Evolutionary conservation across 768 basidiomycete species (phyloP).

Genomic region (Chalciporus piperatus): DNA sequence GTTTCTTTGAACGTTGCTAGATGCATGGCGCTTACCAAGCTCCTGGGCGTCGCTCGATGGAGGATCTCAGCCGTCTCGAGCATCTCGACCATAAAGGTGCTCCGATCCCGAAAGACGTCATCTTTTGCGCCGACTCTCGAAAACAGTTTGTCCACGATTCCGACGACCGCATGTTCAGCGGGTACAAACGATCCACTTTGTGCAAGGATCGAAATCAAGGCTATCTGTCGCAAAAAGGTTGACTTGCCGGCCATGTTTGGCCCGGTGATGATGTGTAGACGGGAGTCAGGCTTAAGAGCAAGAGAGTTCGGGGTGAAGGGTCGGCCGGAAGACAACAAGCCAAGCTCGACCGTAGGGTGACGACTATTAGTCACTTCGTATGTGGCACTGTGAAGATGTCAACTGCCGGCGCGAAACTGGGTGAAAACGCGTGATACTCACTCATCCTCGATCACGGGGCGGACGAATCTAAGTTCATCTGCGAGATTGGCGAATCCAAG

Average conservation of each 20-base stretch:
- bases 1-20: neutral
- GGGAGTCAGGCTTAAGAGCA: constrained; percentile 53
- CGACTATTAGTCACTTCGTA: constrained; percentile 78
- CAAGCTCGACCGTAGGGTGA: constrained; percentile 91
- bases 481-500: constrained; percentile 82
- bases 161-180: constrained; percentile 74
- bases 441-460: constrained; percentile 70
- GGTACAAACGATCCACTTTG: constrained; percentile 95
- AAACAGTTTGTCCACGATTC: constrained; percentile 88
- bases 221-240: constrained; percentile 87
- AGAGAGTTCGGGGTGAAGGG: constrained; percentile 85
- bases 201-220: constrained; percentile 84
- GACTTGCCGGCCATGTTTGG: constrained; percentile 98
- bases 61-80: constrained; percentile 92
- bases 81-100: constrained; percentile 99
- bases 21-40: constrained; percentile 56
- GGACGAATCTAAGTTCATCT: constrained; percentile 68
- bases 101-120: constrained; percentile 88
- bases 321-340: constrained; percentile 69
- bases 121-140: constrained; percentile 95
- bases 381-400: constrained; percentile 37
- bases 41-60: constrained; percentile 73
- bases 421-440: constrained; percentile 34
- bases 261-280: constrained; percentile 84
- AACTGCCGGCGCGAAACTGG: neutral